Evolutionary conservation across 1,284 basidiomycete species (phyloP).

Genomic region (Malassezia globosa): DNA sequence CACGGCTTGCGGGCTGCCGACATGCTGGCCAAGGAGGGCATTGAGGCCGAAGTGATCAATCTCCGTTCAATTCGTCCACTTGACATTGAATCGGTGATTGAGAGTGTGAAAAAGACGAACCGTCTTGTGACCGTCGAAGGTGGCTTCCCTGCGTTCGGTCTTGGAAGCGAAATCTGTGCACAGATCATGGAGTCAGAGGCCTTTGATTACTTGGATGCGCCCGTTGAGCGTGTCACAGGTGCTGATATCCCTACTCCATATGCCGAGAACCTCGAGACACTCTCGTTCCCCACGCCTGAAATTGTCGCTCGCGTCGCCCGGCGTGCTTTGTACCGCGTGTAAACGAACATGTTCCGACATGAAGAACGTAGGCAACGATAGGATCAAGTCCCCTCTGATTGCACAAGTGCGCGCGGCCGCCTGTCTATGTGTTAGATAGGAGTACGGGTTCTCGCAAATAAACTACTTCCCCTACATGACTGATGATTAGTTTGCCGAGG

Average conservation of each 20-base stretch:
- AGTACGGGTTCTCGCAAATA: too few relatives aligned
- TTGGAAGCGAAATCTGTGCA: constrained; percentile 93
- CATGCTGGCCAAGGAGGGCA: constrained; percentile 70
- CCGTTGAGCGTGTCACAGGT: constrained; percentile 92
- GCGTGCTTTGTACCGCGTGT: constrained; percentile 38
- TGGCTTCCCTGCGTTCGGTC: constrained; percentile 96
- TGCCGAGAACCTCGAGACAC: constrained; percentile 53
- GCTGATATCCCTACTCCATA: constrained; percentile 53
- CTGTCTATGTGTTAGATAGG: too few relatives aligned
- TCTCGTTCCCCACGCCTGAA: constrained; percentile 40
- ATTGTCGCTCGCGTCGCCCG: constrained; percentile 36
- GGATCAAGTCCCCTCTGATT: too few relatives aligned
- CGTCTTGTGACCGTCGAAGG: constrained; percentile 89
- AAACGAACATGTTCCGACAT: too few relatives aligned
- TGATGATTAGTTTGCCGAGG: constrained; percentile 12
- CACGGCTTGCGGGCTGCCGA: constrained; percentile 61
- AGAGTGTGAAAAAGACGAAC: constrained; percentile 96
- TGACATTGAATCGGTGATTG: constrained; percentile 90
- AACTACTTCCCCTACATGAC: too few relatives aligned
- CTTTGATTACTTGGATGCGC: constrained; percentile 60
- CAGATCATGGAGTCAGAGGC: constrained; percentile 65
- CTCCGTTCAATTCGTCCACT: constrained; percentile 85
- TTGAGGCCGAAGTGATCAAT: constrained; percentile 98
- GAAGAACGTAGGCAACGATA: too few relatives aligned
- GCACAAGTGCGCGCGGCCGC: too few relatives aligned